phyloP scores from a whole-genome alignment of 2,329 filamentous ascomycete species.

The Fusarium duplospermum region DNA sequence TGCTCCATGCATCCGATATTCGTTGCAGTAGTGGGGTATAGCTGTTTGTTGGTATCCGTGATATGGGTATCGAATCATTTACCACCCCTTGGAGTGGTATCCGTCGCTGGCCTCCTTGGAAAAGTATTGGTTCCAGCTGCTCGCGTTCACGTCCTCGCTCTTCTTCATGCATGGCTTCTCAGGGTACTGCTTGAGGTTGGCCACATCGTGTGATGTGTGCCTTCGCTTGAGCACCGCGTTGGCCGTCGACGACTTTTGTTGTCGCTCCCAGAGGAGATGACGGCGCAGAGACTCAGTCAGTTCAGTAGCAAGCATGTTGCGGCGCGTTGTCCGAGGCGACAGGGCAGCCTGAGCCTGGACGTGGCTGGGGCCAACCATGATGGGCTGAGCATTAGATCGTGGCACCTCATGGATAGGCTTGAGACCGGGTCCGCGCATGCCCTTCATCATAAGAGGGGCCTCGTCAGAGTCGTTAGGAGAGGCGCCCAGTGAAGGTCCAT shows the following conservation, averaged over 20 bases:
- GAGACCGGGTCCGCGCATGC: conserved; percentile 60
- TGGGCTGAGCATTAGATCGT: conserved; percentile 79
- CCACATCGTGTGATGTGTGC: conserved; percentile 91
- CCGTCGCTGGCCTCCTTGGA: conserved; percentile 75
- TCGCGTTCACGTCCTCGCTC: conserved; percentile 72
- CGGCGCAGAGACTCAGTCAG: conserved; percentile 92
- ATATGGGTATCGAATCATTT: conserved; percentile 36
- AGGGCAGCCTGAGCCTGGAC: conserved; percentile 76
- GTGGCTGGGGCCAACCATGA: conserved; percentile 77
- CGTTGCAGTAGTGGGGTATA: conserved; percentile 31
- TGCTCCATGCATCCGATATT: conserved; percentile 6
- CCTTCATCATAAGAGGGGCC: conserved; percentile 73
- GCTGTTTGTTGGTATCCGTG: conserved; percentile 23
- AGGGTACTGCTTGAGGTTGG: conserved; percentile 86
- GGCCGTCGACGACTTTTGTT: conserved; percentile 90
- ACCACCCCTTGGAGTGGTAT: conserved; percentile 59
- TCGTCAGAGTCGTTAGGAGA: conserved; percentile 72
- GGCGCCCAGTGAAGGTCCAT: conserved; percentile 56
- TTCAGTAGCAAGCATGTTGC: conserved; percentile 96
- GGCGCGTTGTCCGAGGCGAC: conserved; percentile 89
- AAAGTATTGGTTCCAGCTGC: conserved; percentile 88
- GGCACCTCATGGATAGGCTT: conserved; percentile 72
- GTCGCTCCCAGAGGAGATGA: conserved; percentile 93
- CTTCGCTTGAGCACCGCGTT: conserved; percentile 90
- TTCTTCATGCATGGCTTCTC: conserved; percentile 71